A percentile compares a stretch with the other conserved stretches of the same genome.
These are phyloP conservation scores for Trypanosoma scelopori DNA, from an alignment of 208 protist species.

Conservation along the genomic window DNA sequence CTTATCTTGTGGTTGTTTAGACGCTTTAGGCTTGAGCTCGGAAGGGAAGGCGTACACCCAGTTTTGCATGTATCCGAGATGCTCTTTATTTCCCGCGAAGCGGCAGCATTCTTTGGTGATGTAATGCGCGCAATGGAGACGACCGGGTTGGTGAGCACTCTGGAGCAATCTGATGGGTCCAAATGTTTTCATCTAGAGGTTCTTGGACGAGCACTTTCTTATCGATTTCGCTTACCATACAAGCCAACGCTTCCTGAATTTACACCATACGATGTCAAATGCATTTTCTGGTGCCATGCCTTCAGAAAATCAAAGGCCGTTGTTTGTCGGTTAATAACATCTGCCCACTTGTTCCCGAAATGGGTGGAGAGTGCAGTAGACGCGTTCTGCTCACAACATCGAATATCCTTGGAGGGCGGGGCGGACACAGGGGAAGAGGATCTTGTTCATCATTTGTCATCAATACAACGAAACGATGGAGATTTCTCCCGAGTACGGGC, in stretches of 20 bases:
- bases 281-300: conserved; percentile 70
- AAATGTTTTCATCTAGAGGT: conserved; percentile 36
- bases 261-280: conserved; percentile 58
- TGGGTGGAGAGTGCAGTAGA: conserved; percentile 45
- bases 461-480: conserved; percentile 25
- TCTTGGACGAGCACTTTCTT: conserved; percentile 62
- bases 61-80: conserved; percentile 38
- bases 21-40: conserved; percentile 52
- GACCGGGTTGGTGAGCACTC: conserved; percentile 31
- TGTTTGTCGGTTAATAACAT: conserved; percentile 27
- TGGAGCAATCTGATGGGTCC: conserved; percentile 22
- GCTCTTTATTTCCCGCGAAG: conserved; percentile 41
- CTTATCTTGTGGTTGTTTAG: conserved; percentile 68
- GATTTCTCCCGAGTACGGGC: conserved; percentile 39
- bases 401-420: conserved; percentile 40
- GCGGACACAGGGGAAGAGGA: conserved; percentile 11
- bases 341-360: conserved; percentile 34
- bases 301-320: conserved; percentile 47
- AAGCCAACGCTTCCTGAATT: conserved; percentile 31
- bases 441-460: conserved; percentile 49
- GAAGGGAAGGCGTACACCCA: conserved; percentile 43
- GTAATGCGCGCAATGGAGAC: conserved; percentile 36
- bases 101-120: conserved; percentile 36
- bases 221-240: conserved; percentile 52
- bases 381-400: conserved; percentile 41